Percentiles rank a stretch among this genome's conserved stretches.
phyloP scores from a whole-genome alignment of 306 rosid genomes.

The barrel medic (Medicago truncatula) region MtrunA17r5.0-ANR NC_053044.1:36814501-36815000 shows the following conservation, averaged over 20 bases:
- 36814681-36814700: conserved; percentile 65
- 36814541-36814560: conserved; percentile 95
- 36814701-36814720: conserved; percentile 53
- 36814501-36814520: conserved; percentile 95
- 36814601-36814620: conserved; percentile 72
- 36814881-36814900: conserved; percentile 85
- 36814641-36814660: conserved; percentile 86
- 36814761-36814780: conserved; percentile 64
- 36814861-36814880: conserved; percentile 90
- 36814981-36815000: conserved; percentile 57
- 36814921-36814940: conserved; percentile 79
- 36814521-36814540: conserved; percentile 81
- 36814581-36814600: conserved; percentile 98
- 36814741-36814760: conserved; percentile 84
- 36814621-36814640: conserved; percentile 75
- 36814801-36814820: conserved; percentile 18
- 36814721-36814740: conserved; percentile 71
- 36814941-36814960: conserved; percentile 74
- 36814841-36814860: conserved; percentile 97
- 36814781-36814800: conserved; percentile 39
- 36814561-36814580: conserved; percentile 90
- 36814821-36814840: conserved; percentile 42
- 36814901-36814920: conserved; percentile 81
- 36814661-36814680: conserved; percentile 78
- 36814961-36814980: conserved; percentile 65